Evolutionary conservation across 108 stramenopile genomes (phyloP), one percentile per base, ranked within the genome.

Genomic region (Stephanodiscus minutulus): DNA sequence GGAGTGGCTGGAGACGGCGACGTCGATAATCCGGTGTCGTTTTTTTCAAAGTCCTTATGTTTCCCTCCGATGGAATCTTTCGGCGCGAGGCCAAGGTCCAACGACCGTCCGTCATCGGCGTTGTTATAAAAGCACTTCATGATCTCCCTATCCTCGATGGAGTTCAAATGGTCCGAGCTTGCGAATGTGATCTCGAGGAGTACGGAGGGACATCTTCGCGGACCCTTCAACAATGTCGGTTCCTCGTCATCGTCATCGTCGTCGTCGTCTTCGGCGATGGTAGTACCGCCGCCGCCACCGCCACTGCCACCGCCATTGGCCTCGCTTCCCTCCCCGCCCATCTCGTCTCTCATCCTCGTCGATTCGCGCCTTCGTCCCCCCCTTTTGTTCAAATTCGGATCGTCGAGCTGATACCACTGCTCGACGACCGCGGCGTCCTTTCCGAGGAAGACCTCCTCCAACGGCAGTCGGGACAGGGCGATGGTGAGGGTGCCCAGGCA

Each of bases 151-250:
- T 91, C 89, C 62, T 94, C 93, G 5, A 69, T 70, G 1, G 83
- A 79, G 74, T 94, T 82, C 29, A 91, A 72, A 53, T 74, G 63
- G 2, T 81, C 69, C 9, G 83, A 53, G 9, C 73, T 44, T 3
- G 83, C 82, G 72, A 91, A 83, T 35, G 74, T 82, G 24, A 94
- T 88, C 66, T 94, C 93, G 7, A 94, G 61, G 27, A 89, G 81
- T 11, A 94, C 84, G 17, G 89, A 87, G 12, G 93, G 93, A 66
- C 83, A 86, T 68, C 89, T 82, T 37, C 76, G 66, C 36, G 67
- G 62, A 28, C 75, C 76, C 17, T 68, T 73, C 29, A 66, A 44
- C 39, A 73, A 68, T 10, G 55, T 56, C 20, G 55, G 55, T 29
- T 56, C 55, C 22, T 56, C 55, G 7, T 56, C 55, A 11, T 56